A percentile compares a stretch with the other conserved stretches of the same genome.
Evolutionary conservation across 805 yeast species (phyloP).

Genomic region (Barnettozyma sp.): DNA sequence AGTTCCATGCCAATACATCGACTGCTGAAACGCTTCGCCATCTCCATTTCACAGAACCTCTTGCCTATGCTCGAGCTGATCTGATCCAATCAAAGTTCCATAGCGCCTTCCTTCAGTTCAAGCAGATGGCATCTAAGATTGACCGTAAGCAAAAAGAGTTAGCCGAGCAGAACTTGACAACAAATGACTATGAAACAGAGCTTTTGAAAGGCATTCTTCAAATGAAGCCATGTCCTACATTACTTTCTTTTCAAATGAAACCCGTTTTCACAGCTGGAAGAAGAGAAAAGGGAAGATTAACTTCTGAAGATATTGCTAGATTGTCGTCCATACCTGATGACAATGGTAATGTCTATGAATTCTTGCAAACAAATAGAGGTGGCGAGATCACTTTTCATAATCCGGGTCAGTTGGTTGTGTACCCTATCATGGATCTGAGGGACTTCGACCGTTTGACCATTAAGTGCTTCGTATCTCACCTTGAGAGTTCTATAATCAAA

Average conservation of each 20-base stretch:
- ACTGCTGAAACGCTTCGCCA: conserved; percentile 36
- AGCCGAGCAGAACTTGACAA: conserved; percentile 31
- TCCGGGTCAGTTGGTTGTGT: conserved; percentile 86
- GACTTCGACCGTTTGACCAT: conserved; percentile 51
- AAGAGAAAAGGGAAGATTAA: conserved; percentile 53
- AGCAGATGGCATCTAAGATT: conserved; percentile 44
- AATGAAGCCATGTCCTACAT: conserved; percentile 54
- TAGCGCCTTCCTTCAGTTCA: conserved; percentile 49
- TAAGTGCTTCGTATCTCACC: conserved; percentile 56
- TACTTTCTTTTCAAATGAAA: conserved; percentile 77
- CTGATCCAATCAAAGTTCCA: conserved; percentile 51
- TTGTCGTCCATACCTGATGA: conserved; percentile 16
- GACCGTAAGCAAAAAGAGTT: conserved; percentile 33
- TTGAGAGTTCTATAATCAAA: conserved; percentile 51
- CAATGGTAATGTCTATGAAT: conserved; percentile 36
- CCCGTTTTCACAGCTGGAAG: conserved; percentile 92
- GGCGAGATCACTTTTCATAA: conserved; percentile 98
- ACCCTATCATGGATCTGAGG: conserved; percentile 67
- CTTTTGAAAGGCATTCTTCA: conserved; percentile 37
- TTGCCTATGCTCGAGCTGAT: conserved; percentile 44
- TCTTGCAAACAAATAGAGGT: conserved; percentile 80
- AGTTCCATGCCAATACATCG: conserved; percentile 28
- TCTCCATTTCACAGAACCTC: conserved; percentile 33
- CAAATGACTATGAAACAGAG: conserved; percentile 42
- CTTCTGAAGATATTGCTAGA: conserved; percentile 22